A percentile compares a stretch with the other conserved stretches of the same genome.
phyloP scores from a whole-genome alignment of 768 basidiomycete species.

The Collybia nuda region DNA sequence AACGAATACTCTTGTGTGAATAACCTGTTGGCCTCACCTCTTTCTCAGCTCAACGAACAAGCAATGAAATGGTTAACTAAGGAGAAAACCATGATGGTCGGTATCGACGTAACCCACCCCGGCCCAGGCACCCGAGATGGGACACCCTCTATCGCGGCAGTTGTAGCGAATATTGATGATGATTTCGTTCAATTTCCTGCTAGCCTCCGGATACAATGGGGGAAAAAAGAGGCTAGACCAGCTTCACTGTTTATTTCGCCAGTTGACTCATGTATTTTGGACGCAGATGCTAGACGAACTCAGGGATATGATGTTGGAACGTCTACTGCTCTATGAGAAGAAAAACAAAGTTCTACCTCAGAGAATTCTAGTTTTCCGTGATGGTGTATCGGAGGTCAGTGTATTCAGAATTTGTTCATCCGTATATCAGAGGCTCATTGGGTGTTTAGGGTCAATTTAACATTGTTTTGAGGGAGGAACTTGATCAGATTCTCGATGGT shows the following conservation, averaged over 20 bases:
- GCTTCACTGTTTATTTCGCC: not conserved
- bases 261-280: not conserved
- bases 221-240: constrained; percentile 41
- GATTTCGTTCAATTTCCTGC: constrained; percentile 78
- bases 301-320: constrained; percentile 65
- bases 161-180: constrained; percentile 73
- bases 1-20: constrained; percentile 2
- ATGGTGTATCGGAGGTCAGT: constrained; percentile 78
- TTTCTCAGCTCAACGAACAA: constrained; percentile 43
- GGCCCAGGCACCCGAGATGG: constrained; percentile 64
- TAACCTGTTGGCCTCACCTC: constrained; percentile 5
- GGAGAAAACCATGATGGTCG: constrained; percentile 77
- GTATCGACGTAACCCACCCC: constrained; percentile 84
- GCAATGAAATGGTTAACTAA: constrained; percentile 66
- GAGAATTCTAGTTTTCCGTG: constrained; percentile 74
- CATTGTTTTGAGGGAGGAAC: constrained; percentile 55
- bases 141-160: constrained; percentile 80
- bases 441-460: constrained; percentile 66
- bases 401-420: not conserved
- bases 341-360: constrained; percentile 61
- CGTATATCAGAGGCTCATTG: constrained; percentile 1
- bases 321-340: constrained; percentile 54
- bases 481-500: constrained; percentile 59
- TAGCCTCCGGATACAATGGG: constrained; percentile 64
- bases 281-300: constrained; percentile 74